phyloP scores from a whole-genome alignment of 2,329 filamentous ascomycete genomes.

The Fusarium pilosicola region DNA sequence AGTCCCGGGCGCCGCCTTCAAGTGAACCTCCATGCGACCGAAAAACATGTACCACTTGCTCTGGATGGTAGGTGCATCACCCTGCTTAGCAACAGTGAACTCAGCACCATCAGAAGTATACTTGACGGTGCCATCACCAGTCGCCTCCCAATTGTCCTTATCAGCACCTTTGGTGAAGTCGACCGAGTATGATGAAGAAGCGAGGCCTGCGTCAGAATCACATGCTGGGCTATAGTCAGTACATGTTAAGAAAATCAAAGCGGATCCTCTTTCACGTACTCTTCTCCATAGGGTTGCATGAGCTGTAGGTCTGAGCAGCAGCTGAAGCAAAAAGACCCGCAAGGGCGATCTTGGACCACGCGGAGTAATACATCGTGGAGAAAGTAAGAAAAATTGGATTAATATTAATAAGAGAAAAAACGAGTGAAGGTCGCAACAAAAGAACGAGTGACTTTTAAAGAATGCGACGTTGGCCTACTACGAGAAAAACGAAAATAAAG shows the following conservation, averaged over 20 bases:
- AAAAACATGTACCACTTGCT: constrained; percentile 87
- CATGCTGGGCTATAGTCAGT: constrained; percentile 16
- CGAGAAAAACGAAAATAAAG: not conserved
- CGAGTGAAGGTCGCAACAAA: not conserved
- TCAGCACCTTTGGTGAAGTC: constrained; percentile 39
- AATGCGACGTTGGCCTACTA: constrained; percentile 13
- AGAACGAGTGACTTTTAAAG: constrained; percentile 17
- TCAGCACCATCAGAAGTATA: constrained; percentile 35
- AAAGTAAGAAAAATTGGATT: not conserved
- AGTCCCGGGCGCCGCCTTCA: constrained; percentile 76
- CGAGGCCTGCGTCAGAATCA: constrained; percentile 17
- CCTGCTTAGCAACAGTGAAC: constrained; percentile 66
- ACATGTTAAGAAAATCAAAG: not conserved
- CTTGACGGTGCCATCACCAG: constrained; percentile 29
- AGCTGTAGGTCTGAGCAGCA: constrained; percentile 28
- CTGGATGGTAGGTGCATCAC: constrained; percentile 70
- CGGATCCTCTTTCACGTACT: constrained; percentile 9
- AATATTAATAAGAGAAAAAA: not conserved
- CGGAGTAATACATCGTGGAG: constrained; percentile 12
- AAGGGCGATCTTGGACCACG: constrained; percentile 9
- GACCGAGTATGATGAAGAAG: constrained; percentile 28
- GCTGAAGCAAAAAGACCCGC: constrained; percentile 26
- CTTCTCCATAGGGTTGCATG: constrained; percentile 36
- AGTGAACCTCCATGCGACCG: constrained; percentile 74
- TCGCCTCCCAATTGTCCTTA: constrained; percentile 32